Conservation (phyloP, 2,329 filamentous ascomycete genomes). For the Fusarium sp. region DNA sequence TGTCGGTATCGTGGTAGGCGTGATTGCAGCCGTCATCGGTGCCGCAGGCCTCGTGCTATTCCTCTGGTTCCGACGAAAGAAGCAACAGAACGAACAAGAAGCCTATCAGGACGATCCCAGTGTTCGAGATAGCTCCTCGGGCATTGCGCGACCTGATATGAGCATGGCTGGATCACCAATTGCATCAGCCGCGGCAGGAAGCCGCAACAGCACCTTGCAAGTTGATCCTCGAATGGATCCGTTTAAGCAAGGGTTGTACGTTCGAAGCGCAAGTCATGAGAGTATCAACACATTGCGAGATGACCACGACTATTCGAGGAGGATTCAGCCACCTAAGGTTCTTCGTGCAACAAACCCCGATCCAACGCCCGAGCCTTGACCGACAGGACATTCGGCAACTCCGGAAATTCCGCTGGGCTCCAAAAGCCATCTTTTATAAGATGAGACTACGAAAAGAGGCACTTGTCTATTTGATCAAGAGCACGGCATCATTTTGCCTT, state of each 20-base stretch:
- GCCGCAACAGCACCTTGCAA: slow-evolving; percentile 64
- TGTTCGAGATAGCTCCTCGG: slow-evolving; percentile 62
- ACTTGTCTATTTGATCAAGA: neutral
- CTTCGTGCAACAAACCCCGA: slow-evolving; percentile 73
- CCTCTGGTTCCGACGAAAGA: slow-evolving; percentile 58
- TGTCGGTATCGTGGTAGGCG: slow-evolving; percentile 64
- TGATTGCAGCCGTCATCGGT: slow-evolving; percentile 57
- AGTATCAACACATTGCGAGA: slow-evolving; percentile 72
- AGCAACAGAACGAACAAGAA: slow-evolving; percentile 55
- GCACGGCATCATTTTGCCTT: neutral
- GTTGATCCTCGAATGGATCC: slow-evolving; percentile 73
- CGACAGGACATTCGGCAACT: neutral
- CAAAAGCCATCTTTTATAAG: neutral
- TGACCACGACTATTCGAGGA: slow-evolving; percentile 72
- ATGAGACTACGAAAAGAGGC: neutral
- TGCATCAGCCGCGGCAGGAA: slow-evolving; percentile 51
- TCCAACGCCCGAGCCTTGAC: slow-evolving; percentile 48
- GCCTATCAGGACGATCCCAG: slow-evolving; percentile 58
- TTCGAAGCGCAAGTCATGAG: slow-evolving; percentile 68
- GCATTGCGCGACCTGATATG: slow-evolving; percentile 59
- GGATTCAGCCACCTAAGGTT: slow-evolving; percentile 66
- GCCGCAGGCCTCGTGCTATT: slow-evolving; percentile 52
- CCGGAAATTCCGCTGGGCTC: neutral
- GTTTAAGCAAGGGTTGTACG: slow-evolving; percentile 66
- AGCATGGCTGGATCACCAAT: slow-evolving; percentile 45